A percentile compares a stretch with the other conserved stretches of the same genome.
Conservation (phyloP, 2,329 filamentous ascomycete species). For the Thielaviopsis punctulata region DNA sequence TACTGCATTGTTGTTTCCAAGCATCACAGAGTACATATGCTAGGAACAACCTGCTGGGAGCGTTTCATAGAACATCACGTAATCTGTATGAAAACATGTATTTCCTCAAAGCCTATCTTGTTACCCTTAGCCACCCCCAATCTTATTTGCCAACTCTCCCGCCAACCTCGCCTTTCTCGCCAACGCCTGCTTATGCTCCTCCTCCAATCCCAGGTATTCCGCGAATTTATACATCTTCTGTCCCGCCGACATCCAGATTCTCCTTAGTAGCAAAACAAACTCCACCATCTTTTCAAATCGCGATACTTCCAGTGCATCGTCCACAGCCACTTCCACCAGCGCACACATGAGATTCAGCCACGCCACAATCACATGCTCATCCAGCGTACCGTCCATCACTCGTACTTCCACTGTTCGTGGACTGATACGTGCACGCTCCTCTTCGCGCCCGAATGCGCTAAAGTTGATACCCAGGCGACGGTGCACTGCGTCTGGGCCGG, state of each 20-base stretch:
- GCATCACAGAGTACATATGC: too few species aligned
- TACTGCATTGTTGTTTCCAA: too few species aligned
- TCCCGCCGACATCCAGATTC: neutral
- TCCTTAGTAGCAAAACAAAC: neutral
- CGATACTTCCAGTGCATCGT: neutral
- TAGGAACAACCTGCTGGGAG: too few species aligned
- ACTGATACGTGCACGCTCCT: conserved; percentile 19
- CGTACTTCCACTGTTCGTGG: conserved; percentile 24
- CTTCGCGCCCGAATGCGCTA: conserved; percentile 22
- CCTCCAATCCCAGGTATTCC: neutral
- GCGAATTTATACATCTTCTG: neutral
- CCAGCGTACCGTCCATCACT: conserved; percentile 22
- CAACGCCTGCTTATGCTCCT: neutral
- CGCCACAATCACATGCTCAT: conserved; percentile 17
- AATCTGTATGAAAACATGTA: too few species aligned
- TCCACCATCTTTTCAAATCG: neutral
- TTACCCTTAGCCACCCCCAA: too few species aligned
- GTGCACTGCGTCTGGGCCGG: conserved; percentile 19
- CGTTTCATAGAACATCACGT: too few species aligned
- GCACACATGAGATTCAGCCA: conserved; percentile 21
- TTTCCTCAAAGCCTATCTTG: too few species aligned
- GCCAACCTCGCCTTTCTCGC: neutral
- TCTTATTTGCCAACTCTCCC: too few species aligned
- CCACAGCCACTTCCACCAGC: conserved; percentile 17
- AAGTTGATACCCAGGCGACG: conserved; percentile 26